phyloP scores from a whole-genome alignment of 768 basidiomycete species.

The Fomitopsis pulvina region DNA sequence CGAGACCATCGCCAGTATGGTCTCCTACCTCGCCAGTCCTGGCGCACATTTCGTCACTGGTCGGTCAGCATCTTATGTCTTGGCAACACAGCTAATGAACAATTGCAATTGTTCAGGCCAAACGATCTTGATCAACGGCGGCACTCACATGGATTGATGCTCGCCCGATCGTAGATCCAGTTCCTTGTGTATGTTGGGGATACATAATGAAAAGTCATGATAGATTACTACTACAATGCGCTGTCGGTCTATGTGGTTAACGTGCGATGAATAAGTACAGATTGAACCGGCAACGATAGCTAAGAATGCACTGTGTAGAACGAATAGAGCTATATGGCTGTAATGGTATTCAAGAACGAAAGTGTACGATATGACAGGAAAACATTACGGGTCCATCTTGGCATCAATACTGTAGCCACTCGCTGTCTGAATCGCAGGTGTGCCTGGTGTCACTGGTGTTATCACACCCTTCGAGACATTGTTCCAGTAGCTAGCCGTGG shows the following conservation, averaged over 20 bases:
- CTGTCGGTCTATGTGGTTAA: not conserved
- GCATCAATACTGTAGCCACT: not conserved
- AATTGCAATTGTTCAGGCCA: slow-evolving; percentile 1
- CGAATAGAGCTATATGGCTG: not conserved
- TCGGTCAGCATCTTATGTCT: not conserved
- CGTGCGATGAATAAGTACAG: not conserved
- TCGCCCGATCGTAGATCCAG: too few species aligned
- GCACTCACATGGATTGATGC: not conserved
- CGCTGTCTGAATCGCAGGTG: slow-evolving; percentile 2
- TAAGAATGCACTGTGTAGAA: not conserved
- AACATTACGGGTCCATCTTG: not conserved
- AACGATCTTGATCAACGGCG: slow-evolving; percentile 4
- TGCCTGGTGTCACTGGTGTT: not conserved
- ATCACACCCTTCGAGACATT: not conserved
- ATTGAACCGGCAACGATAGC: not conserved
- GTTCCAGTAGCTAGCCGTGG: not conserved
- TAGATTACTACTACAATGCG: not conserved
- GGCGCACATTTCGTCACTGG: slow-evolving; percentile 17
- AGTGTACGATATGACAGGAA: not conserved
- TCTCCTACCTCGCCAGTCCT: slow-evolving; percentile 17
- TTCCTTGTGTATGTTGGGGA: too few species aligned
- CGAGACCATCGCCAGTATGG: slow-evolving; percentile 15
- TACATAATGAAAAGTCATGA: not conserved
- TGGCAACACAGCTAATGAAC: not conserved
- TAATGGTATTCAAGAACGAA: not conserved